Evolutionary conservation across 257 asterid species (phyloP), one percentile per base, ranked within the genome.

Genomic region (Salvia rosmarinus): DNA sequence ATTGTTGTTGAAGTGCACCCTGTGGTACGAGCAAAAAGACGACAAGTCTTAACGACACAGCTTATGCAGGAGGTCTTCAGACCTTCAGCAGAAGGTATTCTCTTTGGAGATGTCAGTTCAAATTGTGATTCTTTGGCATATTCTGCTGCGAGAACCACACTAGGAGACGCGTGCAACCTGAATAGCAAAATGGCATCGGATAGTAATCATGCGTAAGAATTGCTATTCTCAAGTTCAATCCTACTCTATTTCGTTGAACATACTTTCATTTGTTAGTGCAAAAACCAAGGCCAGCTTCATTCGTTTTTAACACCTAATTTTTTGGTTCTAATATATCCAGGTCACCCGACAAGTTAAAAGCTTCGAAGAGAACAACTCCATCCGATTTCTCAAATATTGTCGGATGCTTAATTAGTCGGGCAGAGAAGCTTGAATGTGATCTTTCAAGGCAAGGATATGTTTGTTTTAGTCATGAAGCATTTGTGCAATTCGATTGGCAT

Each of bases 91-190:
- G 70, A 78, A 62, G 74, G 14, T 64, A 54, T 85, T 80, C 84
- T 88, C 69, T 71, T 77, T 9, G 83, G 84, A 66, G 90, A 85
- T 80, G 86, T 81, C 62, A 70, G 75, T 67, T 76, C 84, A 67
- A 81, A 75, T 78, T 78, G 74, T 72, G 91, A 82, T 67, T 78
- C 70, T 64, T 75, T 86, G 75, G 80, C 82, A 32, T 88, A 88
- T 80, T 79, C 71, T 75, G 72, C 83, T 66, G 89, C 95, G 30
- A 85, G 96, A 79, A 76, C 80, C 52, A 76, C 82, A n/a, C 83
- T 92, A 77, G 90, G 92, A 47, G 92, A 89, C 80, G 96, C 89
- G 2, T 89, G 96, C 85, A 62, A 79, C 82, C 49, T 81, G 79
- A 77, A 77, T 46, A 28, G 72, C 64, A 76, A 65, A 40, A 47